Percentiles rank a stretch among this genome's conserved stretches.
Conservation (phyloP, 257 asterid genomes). For the Solanum habrochaites region DNA sequence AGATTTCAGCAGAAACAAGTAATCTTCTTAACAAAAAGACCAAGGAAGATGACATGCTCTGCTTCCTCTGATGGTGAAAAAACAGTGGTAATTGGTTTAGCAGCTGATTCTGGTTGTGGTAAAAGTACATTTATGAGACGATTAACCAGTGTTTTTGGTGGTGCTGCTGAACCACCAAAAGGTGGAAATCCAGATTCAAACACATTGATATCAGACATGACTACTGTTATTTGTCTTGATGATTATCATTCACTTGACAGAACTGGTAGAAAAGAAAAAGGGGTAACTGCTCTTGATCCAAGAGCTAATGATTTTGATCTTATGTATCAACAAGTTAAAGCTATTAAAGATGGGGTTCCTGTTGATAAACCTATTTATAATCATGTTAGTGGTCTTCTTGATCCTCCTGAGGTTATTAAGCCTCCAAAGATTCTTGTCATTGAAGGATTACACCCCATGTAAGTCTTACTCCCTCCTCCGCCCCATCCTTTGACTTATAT, state of each 20-base stretch:
- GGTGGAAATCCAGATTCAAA: slow-evolving; percentile 97
- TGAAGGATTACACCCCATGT: slow-evolving; percentile 98
- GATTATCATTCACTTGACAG: slow-evolving; percentile 94
- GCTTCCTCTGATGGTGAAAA: slow-evolving; percentile 20
- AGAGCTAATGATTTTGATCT: slow-evolving; percentile 84
- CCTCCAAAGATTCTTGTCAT: slow-evolving; percentile 97
- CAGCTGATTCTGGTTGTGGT: slow-evolving; percentile 96
- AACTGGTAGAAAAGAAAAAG: slow-evolving; percentile 80
- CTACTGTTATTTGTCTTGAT: slow-evolving; percentile 87
- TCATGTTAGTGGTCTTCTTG: slow-evolving; percentile 78
- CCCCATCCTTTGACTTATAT: neutral
- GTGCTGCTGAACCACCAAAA: slow-evolving; percentile 93
- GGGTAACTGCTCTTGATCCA: slow-evolving; percentile 92
- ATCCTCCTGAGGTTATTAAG: slow-evolving; percentile 76
- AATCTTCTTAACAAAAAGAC: slow-evolving; percentile 24
- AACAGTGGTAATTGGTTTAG: slow-evolving; percentile 74
- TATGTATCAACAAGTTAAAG: slow-evolving; percentile 88
- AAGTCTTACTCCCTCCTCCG: slow-evolving; percentile 26
- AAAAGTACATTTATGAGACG: slow-evolving; percentile 97
- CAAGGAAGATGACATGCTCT: slow-evolving; percentile 47
- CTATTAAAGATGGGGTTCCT: slow-evolving; percentile 56
- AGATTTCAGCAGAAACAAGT: slow-evolving; percentile 51
- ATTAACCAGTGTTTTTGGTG: slow-evolving; percentile 92
- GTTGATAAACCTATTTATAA: slow-evolving; percentile 84
- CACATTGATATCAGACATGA: slow-evolving; percentile 76